phyloP scores from a whole-genome alignment of 2,329 filamentous ascomycete genomes.

The Aureobasidium sp. region DNA sequence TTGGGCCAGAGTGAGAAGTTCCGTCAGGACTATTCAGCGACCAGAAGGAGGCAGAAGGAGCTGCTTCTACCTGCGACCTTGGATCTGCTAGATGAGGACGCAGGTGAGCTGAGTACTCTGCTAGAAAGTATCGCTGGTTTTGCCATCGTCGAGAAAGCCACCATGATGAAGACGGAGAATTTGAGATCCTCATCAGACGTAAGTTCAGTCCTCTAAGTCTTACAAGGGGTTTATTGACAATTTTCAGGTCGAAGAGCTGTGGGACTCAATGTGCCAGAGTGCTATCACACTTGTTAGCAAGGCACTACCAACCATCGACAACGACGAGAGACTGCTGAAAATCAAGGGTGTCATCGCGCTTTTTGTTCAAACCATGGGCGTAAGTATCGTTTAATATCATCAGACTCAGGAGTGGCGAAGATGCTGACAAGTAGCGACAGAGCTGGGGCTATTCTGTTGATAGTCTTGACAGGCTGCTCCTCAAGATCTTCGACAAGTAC shows the following conservation, averaged over 20 bases:
- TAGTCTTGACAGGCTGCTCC: conserved; percentile 72
- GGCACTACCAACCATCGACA: conserved; percentile 70
- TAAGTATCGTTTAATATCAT: conserved; percentile 33
- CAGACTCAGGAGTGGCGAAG: background rate
- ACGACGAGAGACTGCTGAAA: conserved; percentile 84
- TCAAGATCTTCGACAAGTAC: conserved; percentile 91
- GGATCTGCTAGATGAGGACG: conserved; percentile 73
- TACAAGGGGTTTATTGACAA: conserved; percentile 12
- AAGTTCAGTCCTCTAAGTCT: conserved; percentile 26
- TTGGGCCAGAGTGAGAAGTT: conserved; percentile 90
- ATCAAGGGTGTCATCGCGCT: conserved; percentile 89
- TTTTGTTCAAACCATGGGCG: conserved; percentile 98
- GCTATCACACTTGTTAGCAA: conserved; percentile 76
- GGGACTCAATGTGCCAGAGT: conserved; percentile 94
- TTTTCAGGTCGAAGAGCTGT: conserved; percentile 81
- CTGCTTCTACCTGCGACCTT: conserved; percentile 72
- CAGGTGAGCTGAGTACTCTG: conserved; percentile 77
- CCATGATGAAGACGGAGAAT: conserved; percentile 78
- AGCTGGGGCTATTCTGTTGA: conserved; percentile 85
- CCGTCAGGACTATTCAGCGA: conserved; percentile 82
- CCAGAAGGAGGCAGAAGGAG: conserved; percentile 84
- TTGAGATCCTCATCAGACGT: conserved; percentile 78
- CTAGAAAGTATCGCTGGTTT: conserved; percentile 94
- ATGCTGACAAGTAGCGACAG: conserved; percentile 37
- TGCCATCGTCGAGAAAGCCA: conserved; percentile 91